phyloP scores from a whole-genome alignment of 257 asterid genomes.

The Pogostemon cablin region DNA sequence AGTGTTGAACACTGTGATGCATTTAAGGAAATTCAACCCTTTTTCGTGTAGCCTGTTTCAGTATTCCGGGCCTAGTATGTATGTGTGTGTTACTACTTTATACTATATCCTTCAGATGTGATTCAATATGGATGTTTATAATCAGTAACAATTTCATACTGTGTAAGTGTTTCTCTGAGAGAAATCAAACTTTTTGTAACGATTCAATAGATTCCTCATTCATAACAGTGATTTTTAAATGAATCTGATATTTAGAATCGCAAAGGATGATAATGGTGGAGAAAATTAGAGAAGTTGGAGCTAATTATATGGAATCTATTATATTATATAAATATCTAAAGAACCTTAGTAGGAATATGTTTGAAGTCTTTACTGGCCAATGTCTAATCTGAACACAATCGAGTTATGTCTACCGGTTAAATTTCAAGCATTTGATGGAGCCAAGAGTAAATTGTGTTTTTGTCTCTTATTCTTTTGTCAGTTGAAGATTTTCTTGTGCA shows the following conservation, averaged over 20 bases:
- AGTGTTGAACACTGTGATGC: not conserved
- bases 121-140: not conserved
- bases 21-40: slow-evolving; percentile 1
- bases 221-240: slow-evolving; percentile 1
- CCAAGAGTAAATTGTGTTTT: slow-evolving; percentile 1
- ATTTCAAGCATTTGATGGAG: slow-evolving; percentile 21
- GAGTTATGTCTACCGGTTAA: not conserved
- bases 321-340: not conserved
- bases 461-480: slow-evolving; percentile 33
- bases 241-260: slow-evolving; percentile 1
- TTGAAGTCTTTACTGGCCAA: not conserved
- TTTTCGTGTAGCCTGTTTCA: not conserved
- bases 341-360: not conserved
- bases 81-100: not conserved
- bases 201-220: not conserved
- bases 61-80: not conserved
- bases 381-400: not conserved
- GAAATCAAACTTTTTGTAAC: not conserved
- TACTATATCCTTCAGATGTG: not conserved
- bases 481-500: slow-evolving; percentile 78
- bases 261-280: not conserved
- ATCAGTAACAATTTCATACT: not conserved
- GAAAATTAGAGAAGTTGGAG: slow-evolving; percentile 9
- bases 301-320: slow-evolving; percentile 2
- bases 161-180: not conserved